These are phyloP conservation scores for Termitomyces sp. DNA, from an alignment of 768 basidiomycete species.

Conservation along the genomic window DNA sequence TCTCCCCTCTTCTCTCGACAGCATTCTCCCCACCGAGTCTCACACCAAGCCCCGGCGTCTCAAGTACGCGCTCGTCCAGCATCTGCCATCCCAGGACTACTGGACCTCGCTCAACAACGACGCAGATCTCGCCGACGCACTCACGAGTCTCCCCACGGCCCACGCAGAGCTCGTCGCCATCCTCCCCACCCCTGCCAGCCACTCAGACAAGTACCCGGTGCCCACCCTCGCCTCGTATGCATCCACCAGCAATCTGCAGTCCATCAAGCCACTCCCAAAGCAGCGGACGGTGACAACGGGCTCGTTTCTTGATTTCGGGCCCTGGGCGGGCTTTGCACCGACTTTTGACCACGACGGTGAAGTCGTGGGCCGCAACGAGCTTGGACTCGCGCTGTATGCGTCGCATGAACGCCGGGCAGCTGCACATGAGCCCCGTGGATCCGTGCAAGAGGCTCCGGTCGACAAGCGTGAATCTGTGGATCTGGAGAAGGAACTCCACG, in stretches of 20 bases:
- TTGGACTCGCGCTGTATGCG: constrained; percentile 55
- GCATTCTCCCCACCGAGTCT: constrained; percentile 29
- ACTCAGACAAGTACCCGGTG: constrained; percentile 22
- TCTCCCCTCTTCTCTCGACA: constrained; percentile 40
- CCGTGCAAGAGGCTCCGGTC: constrained; percentile 17
- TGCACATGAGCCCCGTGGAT: constrained; percentile 20
- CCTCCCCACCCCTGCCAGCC: constrained; percentile 54
- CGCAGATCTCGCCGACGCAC: constrained; percentile 27
- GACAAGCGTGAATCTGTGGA: constrained; percentile 13
- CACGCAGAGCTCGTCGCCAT: constrained; percentile 75
- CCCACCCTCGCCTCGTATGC: constrained; percentile 59
- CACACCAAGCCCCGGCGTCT: constrained; percentile 30
- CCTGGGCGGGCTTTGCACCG: constrained; percentile 72
- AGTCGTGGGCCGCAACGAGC: constrained; percentile 54
- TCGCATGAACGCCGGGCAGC: constrained; percentile 28
- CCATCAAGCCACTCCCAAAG: constrained; percentile 37
- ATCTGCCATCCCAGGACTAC: constrained; percentile 70
- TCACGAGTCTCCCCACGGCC: constrained; percentile 52
- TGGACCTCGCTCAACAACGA: constrained; percentile 68
- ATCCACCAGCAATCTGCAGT: constrained; percentile 32
- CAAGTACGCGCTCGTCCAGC: constrained; percentile 76
- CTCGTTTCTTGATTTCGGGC: constrained; percentile 75
- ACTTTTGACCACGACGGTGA: constrained; percentile 74
- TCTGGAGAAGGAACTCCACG: constrained; percentile 40
- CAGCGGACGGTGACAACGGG: constrained; percentile 58